These are phyloP conservation scores for Hyaloscypha finlandica DNA, from an alignment of 495 filamentous ascomycete genomes.

Conservation along the genomic window DNA sequence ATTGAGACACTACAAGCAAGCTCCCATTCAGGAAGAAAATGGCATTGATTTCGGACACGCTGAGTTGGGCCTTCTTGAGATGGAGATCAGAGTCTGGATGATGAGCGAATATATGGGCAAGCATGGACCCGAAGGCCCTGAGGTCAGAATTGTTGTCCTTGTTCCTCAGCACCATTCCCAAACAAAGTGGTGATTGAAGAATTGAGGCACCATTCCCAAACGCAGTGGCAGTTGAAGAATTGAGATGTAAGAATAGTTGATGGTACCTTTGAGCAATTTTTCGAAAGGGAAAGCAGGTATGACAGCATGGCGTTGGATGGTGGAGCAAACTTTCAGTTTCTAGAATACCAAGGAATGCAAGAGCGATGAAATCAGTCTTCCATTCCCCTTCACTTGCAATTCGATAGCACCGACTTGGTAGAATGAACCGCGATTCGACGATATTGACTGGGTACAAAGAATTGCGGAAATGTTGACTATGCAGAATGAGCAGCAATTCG, in stretches of 20 bases:
- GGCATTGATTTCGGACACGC: not conserved
- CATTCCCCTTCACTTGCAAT: no score
- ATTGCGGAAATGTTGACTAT: no score
- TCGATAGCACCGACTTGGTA: no score
- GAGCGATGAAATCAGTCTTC: no score
- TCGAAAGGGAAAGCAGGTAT: not conserved
- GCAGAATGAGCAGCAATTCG: no score
- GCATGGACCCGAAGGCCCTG: not conserved
- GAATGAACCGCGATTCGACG: no score
- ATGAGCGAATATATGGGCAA: not conserved
- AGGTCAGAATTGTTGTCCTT: not conserved
- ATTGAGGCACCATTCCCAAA: not conserved
- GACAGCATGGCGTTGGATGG: not conserved
- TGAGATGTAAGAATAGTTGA: not conserved
- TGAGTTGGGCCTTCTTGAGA: not conserved
- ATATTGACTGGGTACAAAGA: no score
- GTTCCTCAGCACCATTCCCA: not conserved
- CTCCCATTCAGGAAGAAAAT: not conserved
- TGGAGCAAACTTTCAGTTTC: not conserved
- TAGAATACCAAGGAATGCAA: not conserved
- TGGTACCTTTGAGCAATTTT: not conserved
- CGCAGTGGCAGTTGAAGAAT: not conserved
- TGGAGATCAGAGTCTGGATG: slow-evolving; percentile 4
- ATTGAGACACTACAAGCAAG: not conserved
- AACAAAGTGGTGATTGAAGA: not conserved